A percentile compares a stretch with the other conserved stretches of the same genome.
Evolutionary conservation across 768 basidiomycete genomes (phyloP).

Genomic region (Lentinus brumalis): DNA sequence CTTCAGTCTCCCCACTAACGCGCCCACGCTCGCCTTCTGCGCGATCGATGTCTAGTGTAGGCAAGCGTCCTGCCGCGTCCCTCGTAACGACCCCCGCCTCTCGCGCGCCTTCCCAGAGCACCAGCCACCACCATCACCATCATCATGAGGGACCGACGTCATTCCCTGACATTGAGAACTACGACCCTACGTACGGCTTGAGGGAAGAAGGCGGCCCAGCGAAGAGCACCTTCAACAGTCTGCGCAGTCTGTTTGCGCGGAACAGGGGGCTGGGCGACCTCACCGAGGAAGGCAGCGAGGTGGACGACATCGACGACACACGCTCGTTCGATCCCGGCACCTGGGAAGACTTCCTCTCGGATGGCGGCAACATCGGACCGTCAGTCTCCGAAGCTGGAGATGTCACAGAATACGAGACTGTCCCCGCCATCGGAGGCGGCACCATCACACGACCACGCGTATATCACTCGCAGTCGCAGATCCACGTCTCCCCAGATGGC

Average conservation of each 20-base stretch:
- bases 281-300: constrained; percentile 59
- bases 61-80: constrained; percentile 23
- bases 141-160: constrained; percentile 28
- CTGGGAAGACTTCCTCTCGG: constrained; percentile 65
- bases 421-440: constrained; percentile 92
- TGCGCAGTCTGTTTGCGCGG: constrained; percentile 70
- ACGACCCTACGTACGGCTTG: constrained; percentile 95
- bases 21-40: constrained; percentile 26
- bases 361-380: constrained; percentile 41
- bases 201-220: constrained; percentile 88
- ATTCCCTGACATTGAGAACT: constrained; percentile 77
- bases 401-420: constrained; percentile 75
- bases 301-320: constrained; percentile 46
- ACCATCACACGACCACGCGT: constrained; percentile 83
- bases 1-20: constrained; percentile 12
- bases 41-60: constrained; percentile 24
- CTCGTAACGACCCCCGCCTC: constrained; percentile 9
- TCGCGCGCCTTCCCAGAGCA: constrained; percentile 3
- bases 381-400: constrained; percentile 42
- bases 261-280: constrained; percentile 75
- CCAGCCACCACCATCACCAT: constrained; percentile 28
- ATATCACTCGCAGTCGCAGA: constrained; percentile 81
- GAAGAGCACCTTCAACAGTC: constrained; percentile 79
- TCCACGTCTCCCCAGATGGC: constrained; percentile 48
- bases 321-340: constrained; percentile 65